Conservation (phyloP, 2,329 filamentous ascomycete genomes). For the Decorospora gaudefroyi region DNA sequence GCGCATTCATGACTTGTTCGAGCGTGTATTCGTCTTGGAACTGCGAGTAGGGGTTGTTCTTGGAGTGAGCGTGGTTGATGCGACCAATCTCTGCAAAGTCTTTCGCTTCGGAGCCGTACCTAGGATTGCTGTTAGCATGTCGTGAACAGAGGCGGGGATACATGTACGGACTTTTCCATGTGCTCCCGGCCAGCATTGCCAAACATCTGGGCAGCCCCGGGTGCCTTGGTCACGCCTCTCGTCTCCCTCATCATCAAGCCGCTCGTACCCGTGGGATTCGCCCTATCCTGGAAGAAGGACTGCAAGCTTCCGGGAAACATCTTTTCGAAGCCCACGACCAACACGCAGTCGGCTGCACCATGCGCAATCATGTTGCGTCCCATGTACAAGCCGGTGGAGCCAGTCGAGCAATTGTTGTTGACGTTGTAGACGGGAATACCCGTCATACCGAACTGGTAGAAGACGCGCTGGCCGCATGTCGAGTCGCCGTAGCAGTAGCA, state of each 20-base stretch:
- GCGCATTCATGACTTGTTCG: slow-evolving; percentile 75
- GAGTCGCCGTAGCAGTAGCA: slow-evolving; percentile 98
- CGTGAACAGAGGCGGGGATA: background rate
- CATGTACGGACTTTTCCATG: slow-evolving; percentile 75
- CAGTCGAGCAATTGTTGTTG: slow-evolving; percentile 98
- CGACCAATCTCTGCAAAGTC: slow-evolving; percentile 96
- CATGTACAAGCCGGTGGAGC: slow-evolving; percentile 87
- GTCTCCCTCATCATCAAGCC: slow-evolving; percentile 81
- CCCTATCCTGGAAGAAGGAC: slow-evolving; percentile 81
- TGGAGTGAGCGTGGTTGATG: slow-evolving; percentile 89
- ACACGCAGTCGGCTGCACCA: slow-evolving; percentile 82
- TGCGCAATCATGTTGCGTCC: slow-evolving; percentile 77
- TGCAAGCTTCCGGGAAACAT: slow-evolving; percentile 92
- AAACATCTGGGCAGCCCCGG: slow-evolving; percentile 89
- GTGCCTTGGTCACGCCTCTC: slow-evolving; percentile 77
- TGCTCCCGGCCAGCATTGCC: slow-evolving; percentile 93
- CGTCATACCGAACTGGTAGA: slow-evolving; percentile 99
- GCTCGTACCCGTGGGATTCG: slow-evolving; percentile 75
- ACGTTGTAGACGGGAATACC: slow-evolving; percentile 96
- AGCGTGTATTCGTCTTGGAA: slow-evolving; percentile 90
- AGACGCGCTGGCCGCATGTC: slow-evolving; percentile 92
- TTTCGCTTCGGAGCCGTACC: slow-evolving; percentile 77
- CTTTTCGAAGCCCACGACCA: slow-evolving; percentile 97
- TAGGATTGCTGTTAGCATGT: slow-evolving; percentile 44
- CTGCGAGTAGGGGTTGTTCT: slow-evolving; percentile 95